Base-by-base conservation (phyloP, 148 eudicot genomes). In the Selenicereus undatus region DNA sequence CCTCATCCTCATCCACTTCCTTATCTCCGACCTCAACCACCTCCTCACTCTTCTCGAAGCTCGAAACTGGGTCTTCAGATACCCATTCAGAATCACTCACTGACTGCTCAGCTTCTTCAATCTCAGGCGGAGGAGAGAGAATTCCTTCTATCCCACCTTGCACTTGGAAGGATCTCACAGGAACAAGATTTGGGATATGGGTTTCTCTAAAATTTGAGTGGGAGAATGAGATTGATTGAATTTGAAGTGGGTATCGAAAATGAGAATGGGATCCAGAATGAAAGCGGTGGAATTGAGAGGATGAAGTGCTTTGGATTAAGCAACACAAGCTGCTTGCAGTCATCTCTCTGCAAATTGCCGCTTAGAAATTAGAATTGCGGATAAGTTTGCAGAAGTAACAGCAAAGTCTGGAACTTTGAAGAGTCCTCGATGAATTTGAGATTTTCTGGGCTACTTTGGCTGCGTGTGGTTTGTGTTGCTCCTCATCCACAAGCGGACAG, bases 91-190 rank as follows among this genome's bases (percentile, higher is more conserved):
- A 84, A 73, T 54, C 79, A 52, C n/a, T 43, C 12, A 65, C 39
- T 72, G 3, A 13, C 10, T 52, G 52, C 75, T 81, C 81, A 35
- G 27, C 2, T 71, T 84, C 81, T 29, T 42, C 86, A 65, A 45
- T 51, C 77, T 76, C 78, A 10, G 79, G 42, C 48, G 83, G 24
- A 56, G 83, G 81, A 54, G 75, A 65, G 60, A 77, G 43, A 84
- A 92, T 69, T 70, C 87, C 85, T 32, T 88, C 91, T 0, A 83
- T 69, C 54, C 87, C 90, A 42, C 87, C 91, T 1, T 87, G 89
- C 2, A 86, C 82, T 76, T 86, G 86, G 26, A 88, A 78, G 48
- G 84, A 90, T 74, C 82, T 87, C 14, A 83, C 71, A 12, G 80
- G 51, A 77, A 72, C 58, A 8, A 72, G 71, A 70, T 62, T 87